phyloP scores from a whole-genome alignment of 192 early-diverging fungal genomes.

The Backusella mclennaniae region DNA sequence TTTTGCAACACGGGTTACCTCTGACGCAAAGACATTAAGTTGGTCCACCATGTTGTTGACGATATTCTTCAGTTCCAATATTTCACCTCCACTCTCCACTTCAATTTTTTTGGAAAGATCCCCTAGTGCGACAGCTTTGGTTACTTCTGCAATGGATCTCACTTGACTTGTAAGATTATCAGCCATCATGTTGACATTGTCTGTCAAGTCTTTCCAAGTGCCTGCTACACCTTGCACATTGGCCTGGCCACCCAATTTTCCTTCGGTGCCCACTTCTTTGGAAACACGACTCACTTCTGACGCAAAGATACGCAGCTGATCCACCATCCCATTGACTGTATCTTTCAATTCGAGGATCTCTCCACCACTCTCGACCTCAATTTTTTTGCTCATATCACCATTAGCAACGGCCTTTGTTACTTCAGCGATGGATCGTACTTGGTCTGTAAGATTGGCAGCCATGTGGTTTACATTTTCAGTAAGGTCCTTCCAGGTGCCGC shows the following conservation, averaged over 20 bases:
- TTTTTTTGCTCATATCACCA: slow-evolving; percentile 57
- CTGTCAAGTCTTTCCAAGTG: slow-evolving; percentile 59
- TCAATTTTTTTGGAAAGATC: slow-evolving; percentile 53
- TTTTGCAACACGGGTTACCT: slow-evolving; percentile 72
- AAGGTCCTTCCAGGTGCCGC: slow-evolving; percentile 60
- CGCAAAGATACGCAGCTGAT: slow-evolving; percentile 51
- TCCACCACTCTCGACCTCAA: slow-evolving; percentile 44
- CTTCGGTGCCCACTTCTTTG: slow-evolving; percentile 61
- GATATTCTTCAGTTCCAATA: slow-evolving; percentile 62
- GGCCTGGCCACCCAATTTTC: slow-evolving; percentile 59
- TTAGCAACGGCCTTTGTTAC: slow-evolving; percentile 57
- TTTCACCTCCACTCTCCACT: slow-evolving; percentile 53
- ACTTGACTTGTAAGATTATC: slow-evolving; percentile 63
- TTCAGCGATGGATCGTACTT: slow-evolving; percentile 57
- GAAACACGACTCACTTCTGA: slow-evolving; percentile 59
- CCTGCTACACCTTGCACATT: slow-evolving; percentile 50
- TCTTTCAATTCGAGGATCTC: slow-evolving; percentile 58
- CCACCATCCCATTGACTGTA: slow-evolving; percentile 60
- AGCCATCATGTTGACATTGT: slow-evolving; percentile 65
- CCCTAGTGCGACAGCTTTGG: slow-evolving; percentile 53
- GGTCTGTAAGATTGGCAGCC: slow-evolving; percentile 59
- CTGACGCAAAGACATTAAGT: slow-evolving; percentile 47
- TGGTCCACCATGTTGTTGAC: slow-evolving; percentile 64
- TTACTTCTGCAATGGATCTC: slow-evolving; percentile 52
- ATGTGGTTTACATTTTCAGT: slow-evolving; percentile 63